Conservation (phyloP, 2,329 filamentous ascomycete species). For the Penicillium sp. region DNA sequence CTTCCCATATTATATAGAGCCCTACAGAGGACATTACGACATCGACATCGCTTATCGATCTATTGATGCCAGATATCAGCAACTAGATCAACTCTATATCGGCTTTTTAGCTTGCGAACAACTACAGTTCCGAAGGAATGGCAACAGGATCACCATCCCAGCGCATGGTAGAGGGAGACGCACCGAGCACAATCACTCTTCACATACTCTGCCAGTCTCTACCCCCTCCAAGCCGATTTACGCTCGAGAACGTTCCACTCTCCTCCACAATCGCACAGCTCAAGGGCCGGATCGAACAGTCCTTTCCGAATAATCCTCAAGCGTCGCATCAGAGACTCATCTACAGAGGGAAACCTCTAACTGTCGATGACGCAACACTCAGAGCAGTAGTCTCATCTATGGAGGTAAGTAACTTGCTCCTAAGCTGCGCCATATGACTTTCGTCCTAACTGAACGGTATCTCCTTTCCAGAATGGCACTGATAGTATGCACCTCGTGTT, state of each 20-base stretch:
- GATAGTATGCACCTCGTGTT: constrained; percentile 8
- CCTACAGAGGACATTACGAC: background rate
- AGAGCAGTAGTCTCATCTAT: constrained; percentile 50
- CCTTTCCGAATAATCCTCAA: constrained; percentile 47
- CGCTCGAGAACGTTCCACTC: constrained; percentile 36
- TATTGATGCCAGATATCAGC: constrained; percentile 12
- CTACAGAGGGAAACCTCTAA: constrained; percentile 54
- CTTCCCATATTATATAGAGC: background rate
- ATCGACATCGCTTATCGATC: background rate
- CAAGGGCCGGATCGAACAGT: constrained; percentile 51
- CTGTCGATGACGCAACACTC: constrained; percentile 49
- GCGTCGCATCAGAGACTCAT: constrained; percentile 55
- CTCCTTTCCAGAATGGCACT: background rate
- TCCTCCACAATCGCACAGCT: constrained; percentile 51
- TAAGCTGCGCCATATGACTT: background rate
- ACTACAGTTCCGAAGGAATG: constrained; percentile 1
- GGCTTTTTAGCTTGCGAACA: background rate
- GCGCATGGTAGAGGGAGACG: background rate
- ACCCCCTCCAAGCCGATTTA: constrained; percentile 37
- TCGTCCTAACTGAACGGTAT: background rate
- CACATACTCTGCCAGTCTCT: constrained; percentile 44
- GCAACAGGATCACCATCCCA: constrained; percentile 4
- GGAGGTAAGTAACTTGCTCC: constrained; percentile 41
- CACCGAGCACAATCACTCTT: constrained; percentile 27
- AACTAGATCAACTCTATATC: background rate